These are phyloP conservation scores for Lichtheimia corymbifera DNA, from an alignment of 371 early-diverging fungal species.

Conservation along the genomic window DNA sequence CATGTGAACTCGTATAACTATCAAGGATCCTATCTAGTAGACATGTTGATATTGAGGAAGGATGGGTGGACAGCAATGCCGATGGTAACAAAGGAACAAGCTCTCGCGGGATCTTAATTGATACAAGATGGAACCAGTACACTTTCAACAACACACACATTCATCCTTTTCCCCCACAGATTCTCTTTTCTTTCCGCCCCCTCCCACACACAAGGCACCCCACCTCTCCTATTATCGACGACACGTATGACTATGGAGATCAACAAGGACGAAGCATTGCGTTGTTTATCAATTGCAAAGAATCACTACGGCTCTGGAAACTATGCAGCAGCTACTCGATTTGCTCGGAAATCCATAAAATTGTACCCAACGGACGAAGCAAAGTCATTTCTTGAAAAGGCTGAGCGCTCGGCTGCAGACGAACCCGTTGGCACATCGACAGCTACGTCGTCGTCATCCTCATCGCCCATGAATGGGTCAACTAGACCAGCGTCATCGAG, in stretches of 20 bases:
- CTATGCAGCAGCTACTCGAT: conserved; percentile 70
- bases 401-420: conserved; percentile 36
- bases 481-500: conserved; percentile 7
- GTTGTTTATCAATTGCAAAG: conserved; percentile 80
- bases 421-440: not conserved
- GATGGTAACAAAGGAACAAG: too few species aligned
- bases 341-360: conserved; percentile 79
- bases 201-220: too few species aligned
- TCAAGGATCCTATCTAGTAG: too few species aligned
- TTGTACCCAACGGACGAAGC: conserved; percentile 78
- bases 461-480: conserved; percentile 4
- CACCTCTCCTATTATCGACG: too few species aligned
- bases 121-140: too few species aligned
- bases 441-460: not conserved
- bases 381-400: conserved; percentile 52
- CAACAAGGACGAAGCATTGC: conserved; percentile 87
- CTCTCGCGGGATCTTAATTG: too few species aligned
- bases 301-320: conserved; percentile 65
- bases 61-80: too few species aligned
- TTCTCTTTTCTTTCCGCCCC: too few species aligned
- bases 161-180: too few species aligned
- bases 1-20: too few species aligned
- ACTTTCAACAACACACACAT: too few species aligned
- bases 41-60: too few species aligned
- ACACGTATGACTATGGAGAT: conserved; percentile 65